Percentiles rank a stretch among this genome's conserved stretches.
phyloP scores from a whole-genome alignment of 306 rosid genomes.

The Dalbergia cochinchinensis region DNA sequence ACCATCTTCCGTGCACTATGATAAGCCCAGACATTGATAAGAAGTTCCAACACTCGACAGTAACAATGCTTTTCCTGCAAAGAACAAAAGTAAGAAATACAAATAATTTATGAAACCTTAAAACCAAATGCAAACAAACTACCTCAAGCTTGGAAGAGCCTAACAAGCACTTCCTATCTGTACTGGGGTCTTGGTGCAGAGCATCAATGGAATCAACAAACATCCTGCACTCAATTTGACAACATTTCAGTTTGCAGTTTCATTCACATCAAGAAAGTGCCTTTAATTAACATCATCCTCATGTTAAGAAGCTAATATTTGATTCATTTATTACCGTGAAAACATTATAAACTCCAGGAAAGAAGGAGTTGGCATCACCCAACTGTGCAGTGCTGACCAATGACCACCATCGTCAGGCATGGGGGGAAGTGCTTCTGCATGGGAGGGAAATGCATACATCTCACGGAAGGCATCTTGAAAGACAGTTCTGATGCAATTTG shows the following conservation, averaged over 20 bases:
- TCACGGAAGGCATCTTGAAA: slow-evolving; percentile 78
- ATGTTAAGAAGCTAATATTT: slow-evolving; percentile 32
- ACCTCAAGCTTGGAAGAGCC: slow-evolving; percentile 91
- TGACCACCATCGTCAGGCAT: slow-evolving; percentile 94
- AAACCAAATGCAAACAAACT: slow-evolving; percentile 35
- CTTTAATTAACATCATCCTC: slow-evolving; percentile 6
- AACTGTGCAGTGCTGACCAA: slow-evolving; percentile 94
- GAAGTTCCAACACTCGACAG: slow-evolving; percentile 87
- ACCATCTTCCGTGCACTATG: slow-evolving; percentile 95
- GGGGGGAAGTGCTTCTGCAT: slow-evolving; percentile 87
- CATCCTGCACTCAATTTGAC: slow-evolving; percentile 71
- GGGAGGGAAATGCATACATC: slow-evolving; percentile 73
- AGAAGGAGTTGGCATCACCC: slow-evolving; percentile 99
- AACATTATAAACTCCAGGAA: slow-evolving; percentile 92
- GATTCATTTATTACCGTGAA: slow-evolving; percentile 67
- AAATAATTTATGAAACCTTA: slow-evolving; percentile 37
- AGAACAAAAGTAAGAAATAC: slow-evolving; percentile 38
- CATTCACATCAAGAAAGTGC: slow-evolving; percentile 33
- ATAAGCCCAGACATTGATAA: slow-evolving; percentile 96
- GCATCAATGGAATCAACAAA: slow-evolving; percentile 90
- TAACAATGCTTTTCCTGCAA: slow-evolving; percentile 83
- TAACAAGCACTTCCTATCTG: slow-evolving; percentile 59
- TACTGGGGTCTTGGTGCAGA: slow-evolving; percentile 60
- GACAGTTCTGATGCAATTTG: slow-evolving; percentile 67
- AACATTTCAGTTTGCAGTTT: slow-evolving; percentile 43